phyloP scores from a whole-genome alignment of 2,329 filamentous ascomycete genomes.

The Pseudophaeomoniella oleicola region DNA sequence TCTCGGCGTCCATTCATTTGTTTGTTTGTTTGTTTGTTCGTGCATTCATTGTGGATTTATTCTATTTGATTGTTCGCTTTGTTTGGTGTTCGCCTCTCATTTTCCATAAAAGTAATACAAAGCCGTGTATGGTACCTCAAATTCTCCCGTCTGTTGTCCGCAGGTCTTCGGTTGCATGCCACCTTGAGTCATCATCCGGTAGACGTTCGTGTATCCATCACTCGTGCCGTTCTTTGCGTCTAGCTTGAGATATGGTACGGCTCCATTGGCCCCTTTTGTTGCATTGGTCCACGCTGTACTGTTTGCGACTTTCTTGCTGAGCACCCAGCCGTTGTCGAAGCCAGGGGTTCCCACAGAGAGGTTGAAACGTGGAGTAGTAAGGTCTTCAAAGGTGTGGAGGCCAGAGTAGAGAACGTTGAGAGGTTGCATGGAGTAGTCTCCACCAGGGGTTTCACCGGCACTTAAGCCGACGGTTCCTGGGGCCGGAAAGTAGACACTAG shows the following conservation, averaged over 20 bases:
- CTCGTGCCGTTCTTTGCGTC: conserved; percentile 37
- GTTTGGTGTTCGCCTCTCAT: neutral
- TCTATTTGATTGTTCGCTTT: neutral
- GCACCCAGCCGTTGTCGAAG: conserved; percentile 20
- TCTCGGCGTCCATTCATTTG: too few relatives aligned
- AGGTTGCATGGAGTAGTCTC: neutral
- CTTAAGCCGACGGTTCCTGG: conserved; percentile 12
- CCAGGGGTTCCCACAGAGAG: conserved; percentile 42
- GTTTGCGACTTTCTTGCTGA: conserved; percentile 47
- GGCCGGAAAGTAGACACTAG: conserved; percentile 7
- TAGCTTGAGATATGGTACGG: conserved; percentile 72
- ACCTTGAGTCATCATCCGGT: conserved; percentile 70
- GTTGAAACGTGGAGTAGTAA: conserved; percentile 65
- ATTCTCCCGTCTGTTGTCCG: conserved; percentile 7
- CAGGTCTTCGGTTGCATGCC: conserved; percentile 65
- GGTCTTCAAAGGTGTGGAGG: conserved; percentile 65
- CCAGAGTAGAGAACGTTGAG: conserved; percentile 41
- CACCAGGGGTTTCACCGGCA: conserved; percentile 11
- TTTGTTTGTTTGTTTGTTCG: too few relatives aligned
- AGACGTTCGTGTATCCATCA: conserved; percentile 57
- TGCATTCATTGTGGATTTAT: too few relatives aligned
- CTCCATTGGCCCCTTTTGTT: conserved; percentile 37
- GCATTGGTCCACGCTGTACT: conserved; percentile 46
- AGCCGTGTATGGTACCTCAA: neutral
- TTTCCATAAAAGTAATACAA: neutral